phyloP scores from a whole-genome alignment of 2,329 filamentous ascomycete species.

The Leptographium radiaticola region DNA sequence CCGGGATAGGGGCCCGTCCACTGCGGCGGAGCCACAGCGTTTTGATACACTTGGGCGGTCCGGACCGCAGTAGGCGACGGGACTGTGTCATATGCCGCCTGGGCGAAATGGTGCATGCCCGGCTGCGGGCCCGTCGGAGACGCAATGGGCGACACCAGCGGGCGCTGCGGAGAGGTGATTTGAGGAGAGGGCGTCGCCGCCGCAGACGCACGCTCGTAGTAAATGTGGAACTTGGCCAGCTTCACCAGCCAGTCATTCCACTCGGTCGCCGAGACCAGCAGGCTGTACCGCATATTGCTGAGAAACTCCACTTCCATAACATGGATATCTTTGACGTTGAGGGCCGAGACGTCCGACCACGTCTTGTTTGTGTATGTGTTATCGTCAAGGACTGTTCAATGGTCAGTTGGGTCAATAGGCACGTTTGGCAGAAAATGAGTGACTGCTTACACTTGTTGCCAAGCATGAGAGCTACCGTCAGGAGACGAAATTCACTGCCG shows the following conservation, averaged over 20 bases:
- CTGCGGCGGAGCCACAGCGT: not conserved
- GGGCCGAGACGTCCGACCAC: conserved; percentile 94
- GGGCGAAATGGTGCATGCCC: not conserved
- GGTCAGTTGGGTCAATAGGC: not conserved
- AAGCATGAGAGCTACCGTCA: conserved; percentile 93
- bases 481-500: conserved; percentile 82
- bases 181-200: conserved; percentile 13
- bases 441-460: conserved; percentile 75
- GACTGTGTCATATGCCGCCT: not conserved
- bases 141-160: conserved; percentile 31
- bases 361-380: conserved; percentile 99
- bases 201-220: conserved; percentile 54
- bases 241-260: conserved; percentile 83
- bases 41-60: not conserved
- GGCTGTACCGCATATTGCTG: conserved; percentile 93
- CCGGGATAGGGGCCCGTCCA: conserved; percentile 14
- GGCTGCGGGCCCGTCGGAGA: conserved; percentile 32
- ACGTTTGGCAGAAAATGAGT: not conserved
- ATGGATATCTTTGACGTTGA: conserved; percentile 88
- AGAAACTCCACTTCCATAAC: conserved; percentile 99
- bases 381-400: conserved; percentile 65
- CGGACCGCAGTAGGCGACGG: conserved; percentile 1
- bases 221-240: conserved; percentile 69
- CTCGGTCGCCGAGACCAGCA: conserved; percentile 72
- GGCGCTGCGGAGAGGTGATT: conserved; percentile 22